Base-by-base conservation (phyloP, 2,329 filamentous ascomycete genomes). In the Stachybotrys echinatus region DNA sequence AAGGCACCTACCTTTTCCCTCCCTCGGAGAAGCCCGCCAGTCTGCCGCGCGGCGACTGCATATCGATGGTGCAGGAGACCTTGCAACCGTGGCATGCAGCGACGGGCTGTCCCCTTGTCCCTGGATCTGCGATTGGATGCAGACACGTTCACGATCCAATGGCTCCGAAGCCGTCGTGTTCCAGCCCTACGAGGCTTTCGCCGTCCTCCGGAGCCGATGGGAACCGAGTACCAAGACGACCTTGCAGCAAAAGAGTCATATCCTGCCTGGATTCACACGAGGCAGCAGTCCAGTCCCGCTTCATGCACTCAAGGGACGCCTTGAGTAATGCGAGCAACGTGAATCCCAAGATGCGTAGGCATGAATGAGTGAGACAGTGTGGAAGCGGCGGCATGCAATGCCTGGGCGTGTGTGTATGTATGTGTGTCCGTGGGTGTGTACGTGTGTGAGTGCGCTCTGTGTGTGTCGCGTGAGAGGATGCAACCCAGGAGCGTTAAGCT, bases 121-220 rank as follows among this genome's bases (percentile, higher is more conserved):
- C n/a, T n/a, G n/a, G n/a, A n/a, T n/a, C n/a, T n/a, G n/a, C n/a
- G n/a, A n/a, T n/a, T n/a, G n/a, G n/a, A n/a, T n/a, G n/a, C n/a
- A n/a, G n/a, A n/a, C n/a, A n/a, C 27, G 14, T 34, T 34, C 27
- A 34, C 27, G 39, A 21, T 42, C 18, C n/a, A 42, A 18, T n/a
- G 3, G 81, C 70, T 88, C 88, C 10, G 81, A 74, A n/a, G 89
- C 66, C 57, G 10, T n/a, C 3, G 12, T n/a, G 12, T 42, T 21
- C 18, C n/a, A 34, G 27, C 27, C 27, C 14, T 34, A 34, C 12
- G n/a, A 19, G 40, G 27, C 27, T 34, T 34, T 34, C 27, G 27
- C 27, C 27, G 27, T 14, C 27, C 27, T 34, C 27, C 27, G 27
- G 27, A 34, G 27, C 27, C 27, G 27, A 34, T 34, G 27, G 14